phyloP scores from a whole-genome alignment of 208 protist genomes.

The Leishmania major region DNA sequence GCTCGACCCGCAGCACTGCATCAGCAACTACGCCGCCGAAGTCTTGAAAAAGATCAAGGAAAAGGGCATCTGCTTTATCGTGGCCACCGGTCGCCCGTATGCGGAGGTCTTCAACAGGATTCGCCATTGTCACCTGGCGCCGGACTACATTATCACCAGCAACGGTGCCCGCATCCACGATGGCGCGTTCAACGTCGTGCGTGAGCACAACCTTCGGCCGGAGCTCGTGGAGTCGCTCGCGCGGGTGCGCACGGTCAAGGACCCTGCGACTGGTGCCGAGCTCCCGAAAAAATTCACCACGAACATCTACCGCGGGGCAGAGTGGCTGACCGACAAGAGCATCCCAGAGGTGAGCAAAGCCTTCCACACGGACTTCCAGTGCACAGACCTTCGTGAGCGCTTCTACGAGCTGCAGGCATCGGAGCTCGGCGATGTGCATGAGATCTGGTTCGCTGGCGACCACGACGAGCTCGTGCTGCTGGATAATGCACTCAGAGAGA shows the following conservation, averaged over 20 bases:
- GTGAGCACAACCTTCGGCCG: constrained; percentile 42
- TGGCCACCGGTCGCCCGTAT: constrained; percentile 49
- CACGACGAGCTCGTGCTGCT: constrained; percentile 12
- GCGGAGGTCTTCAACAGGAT: constrained; percentile 30
- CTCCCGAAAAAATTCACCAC: constrained; percentile 41
- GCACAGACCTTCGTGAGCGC: constrained; percentile 9
- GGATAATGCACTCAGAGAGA: constrained; percentile 23
- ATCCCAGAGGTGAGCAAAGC: constrained; percentile 26
- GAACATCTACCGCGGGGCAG: constrained; percentile 54
- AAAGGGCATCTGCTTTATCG: constrained; percentile 35
- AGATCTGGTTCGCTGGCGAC: constrained; percentile 32
- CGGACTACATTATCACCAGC: constrained; percentile 53
- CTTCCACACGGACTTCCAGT: constrained; percentile 38
- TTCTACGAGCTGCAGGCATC: constrained; percentile 23
- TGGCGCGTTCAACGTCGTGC: constrained; percentile 30
- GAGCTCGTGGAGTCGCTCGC: constrained; percentile 38
- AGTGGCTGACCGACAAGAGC: constrained; percentile 54
- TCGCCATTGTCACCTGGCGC: constrained; percentile 22
- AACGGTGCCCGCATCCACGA: constrained; percentile 55
- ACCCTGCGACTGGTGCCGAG: neutral
- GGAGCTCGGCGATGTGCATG: constrained; percentile 33
- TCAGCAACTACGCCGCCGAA: constrained; percentile 36
- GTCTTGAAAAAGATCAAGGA: constrained; percentile 30
- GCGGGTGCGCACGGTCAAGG: constrained; percentile 5
- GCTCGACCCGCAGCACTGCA: constrained; percentile 38